Percentiles rank a stretch among this genome's conserved stretches.
Evolutionary conservation across 106 monocot genomes (phyloP).

Genomic region (Allium cepa): DNA sequence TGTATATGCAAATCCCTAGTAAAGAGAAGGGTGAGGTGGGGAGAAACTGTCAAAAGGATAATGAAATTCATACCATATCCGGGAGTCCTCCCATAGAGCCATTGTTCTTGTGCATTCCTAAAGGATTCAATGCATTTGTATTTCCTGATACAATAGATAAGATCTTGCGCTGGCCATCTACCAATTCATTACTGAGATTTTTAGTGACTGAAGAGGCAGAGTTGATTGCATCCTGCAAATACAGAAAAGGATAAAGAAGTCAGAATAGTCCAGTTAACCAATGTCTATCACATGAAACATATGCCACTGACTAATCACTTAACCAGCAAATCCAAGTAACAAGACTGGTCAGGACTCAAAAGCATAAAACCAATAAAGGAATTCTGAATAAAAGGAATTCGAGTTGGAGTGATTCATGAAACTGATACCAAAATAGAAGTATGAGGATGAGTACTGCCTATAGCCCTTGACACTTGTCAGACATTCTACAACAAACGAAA

Average conservation of each 20-base stretch:
- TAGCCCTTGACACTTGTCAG: too few relatives aligned
- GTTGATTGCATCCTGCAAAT: constrained; percentile 67
- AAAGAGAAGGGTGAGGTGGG: not conserved
- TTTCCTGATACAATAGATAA: constrained; percentile 52
- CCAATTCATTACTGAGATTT: constrained; percentile 56
- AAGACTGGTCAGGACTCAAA: too few relatives aligned
- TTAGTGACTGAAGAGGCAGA: constrained; percentile 73
- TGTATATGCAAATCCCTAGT: too few relatives aligned
- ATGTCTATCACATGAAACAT: too few relatives aligned
- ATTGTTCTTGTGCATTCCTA: constrained; percentile 43
- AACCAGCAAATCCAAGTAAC: too few relatives aligned
- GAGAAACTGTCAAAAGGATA: not conserved
- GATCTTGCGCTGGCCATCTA: constrained; percentile 69
- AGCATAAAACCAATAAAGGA: too few relatives aligned
- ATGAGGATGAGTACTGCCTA: too few relatives aligned
- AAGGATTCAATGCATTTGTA: constrained; percentile 38
- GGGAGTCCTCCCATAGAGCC: constrained; percentile 39
- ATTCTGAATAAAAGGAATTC: too few relatives aligned
- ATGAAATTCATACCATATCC: constrained; percentile 35
- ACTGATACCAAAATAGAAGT: too few relatives aligned
- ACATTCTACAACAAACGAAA: too few relatives aligned
- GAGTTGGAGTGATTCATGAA: too few relatives aligned
- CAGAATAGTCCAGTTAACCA: not conserved
- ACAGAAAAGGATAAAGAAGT: not conserved
- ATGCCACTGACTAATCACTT: too few relatives aligned